These are phyloP conservation scores for Tetrahymena malaccensis DNA, from an alignment of 73 alveolate genomes.

Conservation along the genomic window DNA sequence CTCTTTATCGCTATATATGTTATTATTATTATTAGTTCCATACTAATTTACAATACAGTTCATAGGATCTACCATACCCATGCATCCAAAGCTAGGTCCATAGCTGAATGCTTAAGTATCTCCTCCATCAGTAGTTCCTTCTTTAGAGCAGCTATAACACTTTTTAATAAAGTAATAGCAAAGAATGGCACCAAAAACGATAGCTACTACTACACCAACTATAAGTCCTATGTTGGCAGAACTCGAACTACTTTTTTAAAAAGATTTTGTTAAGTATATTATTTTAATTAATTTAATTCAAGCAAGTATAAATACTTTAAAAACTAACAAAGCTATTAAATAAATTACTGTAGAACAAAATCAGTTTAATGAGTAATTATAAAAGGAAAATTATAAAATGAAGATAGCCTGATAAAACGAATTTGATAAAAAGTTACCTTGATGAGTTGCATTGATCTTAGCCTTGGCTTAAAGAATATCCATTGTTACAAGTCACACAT, in stretches of 20 bases:
- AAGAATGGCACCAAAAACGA: not conserved
- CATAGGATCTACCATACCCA: not conserved
- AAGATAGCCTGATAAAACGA: not conserved
- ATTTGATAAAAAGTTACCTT: not conserved
- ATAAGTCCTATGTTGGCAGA: not conserved
- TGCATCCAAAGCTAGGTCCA: not conserved
- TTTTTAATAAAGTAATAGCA: not conserved
- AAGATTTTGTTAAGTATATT: not conserved
- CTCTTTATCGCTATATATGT: not conserved
- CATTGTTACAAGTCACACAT: not conserved
- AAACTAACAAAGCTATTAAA: not conserved
- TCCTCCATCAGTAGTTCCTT: not conserved
- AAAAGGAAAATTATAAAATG: not conserved
- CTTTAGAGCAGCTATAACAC: not conserved
- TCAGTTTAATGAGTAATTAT: not conserved
- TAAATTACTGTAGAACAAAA: not conserved
- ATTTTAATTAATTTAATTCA: not conserved
- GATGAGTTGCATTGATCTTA: not conserved
- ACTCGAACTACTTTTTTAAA: not conserved
- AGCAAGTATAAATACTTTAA: no score
- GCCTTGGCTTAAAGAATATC: not conserved
- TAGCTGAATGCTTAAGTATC: not conserved
- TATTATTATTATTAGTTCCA: not conserved
- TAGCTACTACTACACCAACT: not conserved
- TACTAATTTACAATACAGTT: not conserved